Evolutionary conservation across 352 stramenopile genomes (phyloP).

Genomic region (Elongisporangium undulatum): DNA sequence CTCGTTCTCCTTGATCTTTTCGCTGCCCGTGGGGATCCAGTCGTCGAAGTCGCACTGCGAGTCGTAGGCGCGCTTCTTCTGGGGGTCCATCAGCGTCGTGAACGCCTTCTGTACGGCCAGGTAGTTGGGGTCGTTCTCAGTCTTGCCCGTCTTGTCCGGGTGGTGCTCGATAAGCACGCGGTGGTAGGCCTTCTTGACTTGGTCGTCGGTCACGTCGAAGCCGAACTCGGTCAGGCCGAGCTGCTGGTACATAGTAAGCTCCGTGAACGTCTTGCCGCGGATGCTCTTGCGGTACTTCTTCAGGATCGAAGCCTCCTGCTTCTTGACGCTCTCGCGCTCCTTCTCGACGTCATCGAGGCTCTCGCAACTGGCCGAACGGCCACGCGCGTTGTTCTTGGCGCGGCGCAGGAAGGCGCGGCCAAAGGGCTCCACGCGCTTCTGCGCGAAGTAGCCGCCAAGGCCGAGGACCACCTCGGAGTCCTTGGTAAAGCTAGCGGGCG

Average conservation of each 20-base stretch:
- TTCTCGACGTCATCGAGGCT: conserved; percentile 63
- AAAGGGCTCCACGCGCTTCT: conserved; percentile 72
- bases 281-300: conserved; percentile 82
- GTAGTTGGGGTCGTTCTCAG: conserved; percentile 88
- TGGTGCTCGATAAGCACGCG: conserved; percentile 87
- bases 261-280: conserved; percentile 74
- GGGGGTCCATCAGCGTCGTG: conserved; percentile 68
- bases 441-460: conserved; percentile 68
- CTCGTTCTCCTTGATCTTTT: conserved; percentile 79
- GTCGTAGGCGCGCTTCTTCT: conserved; percentile 84
- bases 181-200: conserved; percentile 88
- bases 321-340: conserved; percentile 50
- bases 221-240: conserved; percentile 66
- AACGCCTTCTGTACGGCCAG: conserved; percentile 84
- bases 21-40: conserved; percentile 63
- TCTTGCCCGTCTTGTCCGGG: conserved; percentile 86
- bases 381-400: conserved; percentile 69
- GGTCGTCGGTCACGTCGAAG: conserved; percentile 78
- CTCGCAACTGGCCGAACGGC: conserved; percentile 73
- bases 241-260: conserved; percentile 87
- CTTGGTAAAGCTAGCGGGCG: conserved; percentile 38
- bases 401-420: conserved; percentile 69
- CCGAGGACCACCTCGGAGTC: conserved; percentile 49
- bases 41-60: conserved; percentile 88
- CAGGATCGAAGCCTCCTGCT: conserved; percentile 62